A percentile compares a stretch with the other conserved stretches of the same genome.
Conservation (phyloP, 768 basidiomycete species). For the Lentinula sp. region DNA sequence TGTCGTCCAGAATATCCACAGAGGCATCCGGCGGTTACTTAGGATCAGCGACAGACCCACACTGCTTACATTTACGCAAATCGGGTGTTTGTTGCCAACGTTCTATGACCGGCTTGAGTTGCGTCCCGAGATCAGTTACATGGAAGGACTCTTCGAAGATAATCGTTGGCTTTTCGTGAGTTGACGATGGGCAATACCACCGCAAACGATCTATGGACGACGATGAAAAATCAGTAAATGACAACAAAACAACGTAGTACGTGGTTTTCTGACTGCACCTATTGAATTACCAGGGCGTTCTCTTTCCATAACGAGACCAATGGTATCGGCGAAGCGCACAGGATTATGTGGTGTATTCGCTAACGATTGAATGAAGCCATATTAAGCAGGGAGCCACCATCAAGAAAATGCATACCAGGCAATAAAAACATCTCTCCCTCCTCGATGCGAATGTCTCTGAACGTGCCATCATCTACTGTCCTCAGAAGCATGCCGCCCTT, state of each 20-base stretch:
- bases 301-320: constrained; percentile 89
- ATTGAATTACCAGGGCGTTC: constrained; percentile 67
- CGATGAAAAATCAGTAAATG: not conserved
- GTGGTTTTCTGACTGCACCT: constrained; percentile 43
- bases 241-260: too few relatives aligned
- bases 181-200: constrained; percentile 79
- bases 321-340: constrained; percentile 82
- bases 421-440: constrained; percentile 97
- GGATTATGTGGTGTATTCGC: constrained; percentile 97
- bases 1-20: not conserved
- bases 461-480: constrained; percentile 73
- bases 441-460: constrained; percentile 82
- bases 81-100: constrained; percentile 63
- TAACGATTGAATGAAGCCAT: constrained; percentile 19
- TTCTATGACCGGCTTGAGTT: constrained; percentile 88
- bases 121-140: constrained; percentile 85
- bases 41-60: constrained; percentile 49
- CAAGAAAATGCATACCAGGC: constrained; percentile 52
- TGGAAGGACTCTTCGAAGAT: constrained; percentile 85
- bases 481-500: constrained; percentile 90
- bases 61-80: constrained; percentile 47
- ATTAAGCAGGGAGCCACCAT: not conserved
- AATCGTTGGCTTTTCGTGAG: constrained; percentile 61
- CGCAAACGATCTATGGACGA: constrained; percentile 69
- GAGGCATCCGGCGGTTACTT: constrained; percentile 29